A percentile compares a stretch with the other conserved stretches of the same genome.
phyloP scores from a whole-genome alignment of 257 asterid species.

The Mitragyna speciosa region DNA sequence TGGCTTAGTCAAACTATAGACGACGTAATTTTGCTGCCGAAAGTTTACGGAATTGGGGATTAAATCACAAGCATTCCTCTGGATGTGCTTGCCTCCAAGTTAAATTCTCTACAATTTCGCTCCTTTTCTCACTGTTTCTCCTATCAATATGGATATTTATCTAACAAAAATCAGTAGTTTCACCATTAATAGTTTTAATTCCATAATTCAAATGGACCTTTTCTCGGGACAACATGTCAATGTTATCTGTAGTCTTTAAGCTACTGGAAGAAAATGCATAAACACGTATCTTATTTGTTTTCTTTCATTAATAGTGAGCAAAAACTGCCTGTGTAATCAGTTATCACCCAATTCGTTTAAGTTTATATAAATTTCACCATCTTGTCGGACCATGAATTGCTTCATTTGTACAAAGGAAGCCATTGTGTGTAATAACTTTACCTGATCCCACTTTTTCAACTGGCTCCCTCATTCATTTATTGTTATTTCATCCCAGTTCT shows the following conservation, averaged over 20 bases:
- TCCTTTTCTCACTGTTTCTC: neutral
- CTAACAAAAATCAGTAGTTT: neutral
- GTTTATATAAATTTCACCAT: neutral
- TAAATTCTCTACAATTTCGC: neutral
- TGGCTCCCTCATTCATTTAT: too few relatives aligned
- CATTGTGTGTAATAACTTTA: neutral
- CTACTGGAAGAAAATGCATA: neutral
- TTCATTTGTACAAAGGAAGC: neutral
- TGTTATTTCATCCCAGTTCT: too few relatives aligned
- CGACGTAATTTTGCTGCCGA: neutral
- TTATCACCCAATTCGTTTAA: neutral
- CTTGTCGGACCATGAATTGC: neutral
- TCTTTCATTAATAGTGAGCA: neutral
- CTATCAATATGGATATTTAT: too few relatives aligned
- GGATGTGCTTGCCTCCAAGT: neutral
- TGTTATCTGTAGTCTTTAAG: neutral
- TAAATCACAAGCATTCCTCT: neutral
- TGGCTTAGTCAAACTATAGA: neutral
- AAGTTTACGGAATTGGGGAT: too few relatives aligned
- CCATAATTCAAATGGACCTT: too few relatives aligned
- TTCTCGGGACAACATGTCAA: neutral
- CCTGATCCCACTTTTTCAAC: neutral
- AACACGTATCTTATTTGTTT: neutral
- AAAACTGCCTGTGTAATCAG: neutral
- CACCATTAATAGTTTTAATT: neutral